phyloP scores from a whole-genome alignment of 192 early-diverging fungal species.

The Anaeromyces robustus region DNA sequence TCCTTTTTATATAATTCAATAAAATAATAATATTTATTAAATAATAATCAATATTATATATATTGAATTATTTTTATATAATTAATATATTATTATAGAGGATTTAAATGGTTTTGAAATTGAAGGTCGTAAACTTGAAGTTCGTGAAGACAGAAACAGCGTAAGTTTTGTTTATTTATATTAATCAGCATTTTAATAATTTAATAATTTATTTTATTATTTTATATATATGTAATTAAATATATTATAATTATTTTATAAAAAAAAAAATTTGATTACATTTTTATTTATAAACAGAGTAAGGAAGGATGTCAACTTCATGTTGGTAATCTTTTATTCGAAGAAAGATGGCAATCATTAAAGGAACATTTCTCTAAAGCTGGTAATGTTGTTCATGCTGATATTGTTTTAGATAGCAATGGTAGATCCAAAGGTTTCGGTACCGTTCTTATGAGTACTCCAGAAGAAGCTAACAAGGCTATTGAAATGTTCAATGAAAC shows the following conservation, averaged over 20 bases:
- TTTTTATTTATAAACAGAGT: background rate
- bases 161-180: background rate
- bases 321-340: conserved; percentile 1
- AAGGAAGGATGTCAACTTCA: conserved; percentile 4
- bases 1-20: too few relatives aligned
- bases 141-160: conserved; percentile 41
- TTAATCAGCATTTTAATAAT: too few relatives aligned
- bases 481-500: conserved; percentile 19
- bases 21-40: background rate
- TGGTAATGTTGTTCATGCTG: conserved; percentile 50
- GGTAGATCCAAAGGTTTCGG: conserved; percentile 61
- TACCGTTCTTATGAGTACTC: conserved; percentile 37
- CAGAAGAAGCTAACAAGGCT: conserved; percentile 19
- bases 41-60: background rate
- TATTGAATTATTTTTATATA: too few relatives aligned
- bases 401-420: conserved; percentile 40
- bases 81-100: background rate
- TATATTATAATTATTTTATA: too few relatives aligned
- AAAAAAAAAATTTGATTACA: too few relatives aligned
- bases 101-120: background rate
- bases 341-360: conserved; percentile 1
- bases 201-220: too few relatives aligned
- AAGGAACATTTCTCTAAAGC: conserved; percentile 60
- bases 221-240: too few relatives aligned
- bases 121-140: conserved; percentile 51